Percentiles rank a stretch among this genome's conserved stretches.
Conservation (phyloP, 768 basidiomycete species). For the Pulveroboletus frians region DNA sequence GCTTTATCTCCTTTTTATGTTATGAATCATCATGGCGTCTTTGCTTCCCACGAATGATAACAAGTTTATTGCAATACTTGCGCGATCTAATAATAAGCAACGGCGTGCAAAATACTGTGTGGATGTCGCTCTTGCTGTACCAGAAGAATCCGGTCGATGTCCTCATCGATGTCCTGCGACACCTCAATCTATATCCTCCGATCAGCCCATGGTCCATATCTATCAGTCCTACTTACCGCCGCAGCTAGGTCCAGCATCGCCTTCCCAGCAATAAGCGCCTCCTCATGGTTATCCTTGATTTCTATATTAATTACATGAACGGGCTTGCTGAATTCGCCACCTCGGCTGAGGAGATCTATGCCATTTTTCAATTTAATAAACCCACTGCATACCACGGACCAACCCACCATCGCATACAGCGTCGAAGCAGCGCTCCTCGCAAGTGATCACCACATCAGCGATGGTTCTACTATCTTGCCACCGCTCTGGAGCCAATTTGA, state of each 20-base stretch:
- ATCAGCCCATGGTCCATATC: constrained; percentile 9
- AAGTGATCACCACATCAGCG: constrained; percentile 97
- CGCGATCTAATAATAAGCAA: constrained; percentile 74
- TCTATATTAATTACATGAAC: constrained; percentile 97
- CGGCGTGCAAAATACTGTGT: constrained; percentile 84
- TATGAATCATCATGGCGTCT: constrained; percentile 47
- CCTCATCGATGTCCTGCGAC: constrained; percentile 83
- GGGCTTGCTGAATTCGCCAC: constrained; percentile 88
- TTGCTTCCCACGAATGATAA: constrained; percentile 53
- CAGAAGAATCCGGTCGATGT: constrained; percentile 83
- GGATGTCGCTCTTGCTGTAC: constrained; percentile 86
- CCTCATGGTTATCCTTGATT: constrained; percentile 99
- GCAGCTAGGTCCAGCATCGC: constrained; percentile 89
- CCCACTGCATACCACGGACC: constrained; percentile 5
- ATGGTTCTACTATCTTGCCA: constrained; percentile 91
- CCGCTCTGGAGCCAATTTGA: constrained; percentile 91
- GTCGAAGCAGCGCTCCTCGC: constrained; percentile 98
- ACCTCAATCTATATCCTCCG: constrained; percentile 64
- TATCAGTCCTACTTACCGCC: constrained; percentile 54
- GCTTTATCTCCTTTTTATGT: constrained; percentile 3
- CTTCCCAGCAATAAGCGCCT: constrained; percentile 92
- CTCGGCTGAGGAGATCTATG: constrained; percentile 77
- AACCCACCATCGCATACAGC: constrained; percentile 92
- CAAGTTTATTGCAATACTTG: constrained; percentile 18
- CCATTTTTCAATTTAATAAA: constrained; percentile 11